Conservation (phyloP, 805 yeast species). For the Teunomyces gatunensis region DNA sequence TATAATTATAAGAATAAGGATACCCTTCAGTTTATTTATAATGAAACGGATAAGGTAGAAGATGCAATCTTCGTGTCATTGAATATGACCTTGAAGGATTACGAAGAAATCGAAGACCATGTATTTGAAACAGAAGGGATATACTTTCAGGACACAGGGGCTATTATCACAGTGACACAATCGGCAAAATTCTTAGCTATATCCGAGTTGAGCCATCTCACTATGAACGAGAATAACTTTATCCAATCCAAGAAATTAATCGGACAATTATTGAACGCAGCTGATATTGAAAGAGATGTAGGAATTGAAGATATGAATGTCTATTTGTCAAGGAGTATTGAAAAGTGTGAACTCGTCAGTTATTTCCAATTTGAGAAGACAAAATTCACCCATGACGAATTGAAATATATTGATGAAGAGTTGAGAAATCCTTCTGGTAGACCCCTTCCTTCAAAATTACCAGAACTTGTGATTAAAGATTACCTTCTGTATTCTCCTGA, state of each 20-base stretch:
- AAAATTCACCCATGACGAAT: constrained; percentile 47
- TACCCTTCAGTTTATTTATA: constrained; percentile 8
- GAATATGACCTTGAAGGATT: constrained; percentile 35
- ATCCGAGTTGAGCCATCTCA: constrained; percentile 60
- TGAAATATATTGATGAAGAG: constrained; percentile 69
- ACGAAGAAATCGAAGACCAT: constrained; percentile 49
- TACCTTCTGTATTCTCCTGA: constrained; percentile 84
- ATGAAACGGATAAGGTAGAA: constrained; percentile 12
- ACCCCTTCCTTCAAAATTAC: constrained; percentile 57
- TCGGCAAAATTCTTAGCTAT: constrained; percentile 65
- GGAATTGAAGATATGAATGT: constrained; percentile 36
- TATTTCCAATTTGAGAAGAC: constrained; percentile 72
- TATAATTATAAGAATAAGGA: constrained; percentile 23
- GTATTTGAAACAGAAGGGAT: constrained; percentile 54
- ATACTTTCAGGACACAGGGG: constrained; percentile 65
- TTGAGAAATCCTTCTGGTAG: constrained; percentile 71
- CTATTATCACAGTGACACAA: constrained; percentile 54
- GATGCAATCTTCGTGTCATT: constrained; percentile 37
- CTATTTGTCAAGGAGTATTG: constrained; percentile 28
- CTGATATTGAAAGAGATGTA: constrained; percentile 39
- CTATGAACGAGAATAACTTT: constrained; percentile 41
- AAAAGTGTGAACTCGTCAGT: constrained; percentile 67
- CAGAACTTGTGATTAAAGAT: constrained; percentile 50
- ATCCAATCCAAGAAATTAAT: constrained; percentile 45
- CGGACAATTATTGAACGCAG: constrained; percentile 41